Percentiles rank a stretch among this genome's conserved stretches.
phyloP scores from a whole-genome alignment of 208 protist species.

The Wallacemonas sp. region DNA sequence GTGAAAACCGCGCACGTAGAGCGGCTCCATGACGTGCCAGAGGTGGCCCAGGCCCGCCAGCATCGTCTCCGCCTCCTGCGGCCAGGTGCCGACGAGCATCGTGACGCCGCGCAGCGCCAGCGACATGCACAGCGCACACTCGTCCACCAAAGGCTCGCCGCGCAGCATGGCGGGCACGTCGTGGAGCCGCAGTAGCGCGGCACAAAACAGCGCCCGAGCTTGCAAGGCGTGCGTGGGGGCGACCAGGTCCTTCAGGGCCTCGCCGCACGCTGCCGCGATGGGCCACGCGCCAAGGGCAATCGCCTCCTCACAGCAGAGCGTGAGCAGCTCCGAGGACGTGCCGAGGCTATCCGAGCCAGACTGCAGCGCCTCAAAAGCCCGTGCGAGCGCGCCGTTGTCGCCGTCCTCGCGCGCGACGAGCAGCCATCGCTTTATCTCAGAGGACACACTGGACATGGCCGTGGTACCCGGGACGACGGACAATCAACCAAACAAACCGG shows the following conservation, averaged over 20 bases:
- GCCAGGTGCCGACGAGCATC: constrained; percentile 69
- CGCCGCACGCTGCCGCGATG: constrained; percentile 46
- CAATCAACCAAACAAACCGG: not conserved
- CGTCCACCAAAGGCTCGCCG: constrained; percentile 45
- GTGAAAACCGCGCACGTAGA: constrained; percentile 51
- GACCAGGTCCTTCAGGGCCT: constrained; percentile 22
- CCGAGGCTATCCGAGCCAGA: not conserved
- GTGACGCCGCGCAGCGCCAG: constrained; percentile 63
- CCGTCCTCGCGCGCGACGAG: constrained; percentile 18
- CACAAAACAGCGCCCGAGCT: constrained; percentile 64
- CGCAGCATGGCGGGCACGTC: constrained; percentile 32
- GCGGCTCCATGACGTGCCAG: constrained; percentile 52
- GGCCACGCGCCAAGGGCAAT: constrained; percentile 66
- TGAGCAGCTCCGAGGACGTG: constrained; percentile 54
- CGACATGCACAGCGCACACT: constrained; percentile 44
- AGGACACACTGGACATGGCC: constrained; percentile 18
- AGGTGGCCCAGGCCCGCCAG: constrained; percentile 54
- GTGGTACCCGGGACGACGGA: too few species aligned
- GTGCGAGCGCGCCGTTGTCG: constrained; percentile 23
- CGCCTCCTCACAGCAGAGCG: constrained; percentile 75
- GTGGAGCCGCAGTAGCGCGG: constrained; percentile 52
- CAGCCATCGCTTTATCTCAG: constrained; percentile 41
- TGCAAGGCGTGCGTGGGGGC: constrained; percentile 51
- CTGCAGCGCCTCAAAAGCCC: constrained; percentile 36
- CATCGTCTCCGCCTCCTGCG: constrained; percentile 48